Conservation (phyloP, 129 eudicot species). For the Flaveria robusta region DNA sequence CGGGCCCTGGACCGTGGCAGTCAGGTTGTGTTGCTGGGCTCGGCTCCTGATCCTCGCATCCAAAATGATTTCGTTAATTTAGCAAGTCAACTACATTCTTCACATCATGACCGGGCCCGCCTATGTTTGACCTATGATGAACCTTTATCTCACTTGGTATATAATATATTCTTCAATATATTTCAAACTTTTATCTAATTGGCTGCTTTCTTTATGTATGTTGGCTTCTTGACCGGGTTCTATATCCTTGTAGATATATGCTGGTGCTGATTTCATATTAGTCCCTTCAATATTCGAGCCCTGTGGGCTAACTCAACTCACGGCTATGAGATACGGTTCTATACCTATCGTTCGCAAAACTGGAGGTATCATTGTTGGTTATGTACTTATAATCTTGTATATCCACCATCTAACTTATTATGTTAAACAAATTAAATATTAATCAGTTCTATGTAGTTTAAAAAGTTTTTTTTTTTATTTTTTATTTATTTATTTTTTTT, state of each 20-base stretch:
- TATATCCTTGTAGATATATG: conserved; percentile 65
- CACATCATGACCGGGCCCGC: conserved; percentile 87
- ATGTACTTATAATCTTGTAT: not conserved
- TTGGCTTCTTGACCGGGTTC: conserved; percentile 21
- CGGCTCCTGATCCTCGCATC: conserved; percentile 97
- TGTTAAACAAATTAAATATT: not conserved
- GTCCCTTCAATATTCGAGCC: conserved; percentile 99
- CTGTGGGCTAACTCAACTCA: conserved; percentile 99
- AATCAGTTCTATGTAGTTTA: not conserved
- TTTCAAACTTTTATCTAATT: not conserved
- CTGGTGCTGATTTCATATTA: conserved; percentile 89
- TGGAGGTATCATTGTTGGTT: conserved; percentile 63
- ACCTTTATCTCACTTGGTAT: conserved; percentile 96
- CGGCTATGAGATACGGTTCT: conserved; percentile 98
- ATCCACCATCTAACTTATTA: not conserved
- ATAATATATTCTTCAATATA: conserved; percentile 19
- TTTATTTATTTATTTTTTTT: too few relatives aligned
- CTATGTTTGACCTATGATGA: conserved; percentile 91
- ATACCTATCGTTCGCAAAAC: conserved; percentile 95
- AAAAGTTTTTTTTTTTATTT: not conserved
- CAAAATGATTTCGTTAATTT: conserved; percentile 90
- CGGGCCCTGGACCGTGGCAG: conserved; percentile 83
- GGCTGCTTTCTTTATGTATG: not conserved
- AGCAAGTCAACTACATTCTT: conserved; percentile 80
- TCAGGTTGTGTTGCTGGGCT: conserved; percentile 96